Percentiles rank a stretch among this genome's conserved stretches.
Evolutionary conservation across 352 stramenopile species (phyloP).

Genomic region (Globisporangium cederbergense): DNA sequence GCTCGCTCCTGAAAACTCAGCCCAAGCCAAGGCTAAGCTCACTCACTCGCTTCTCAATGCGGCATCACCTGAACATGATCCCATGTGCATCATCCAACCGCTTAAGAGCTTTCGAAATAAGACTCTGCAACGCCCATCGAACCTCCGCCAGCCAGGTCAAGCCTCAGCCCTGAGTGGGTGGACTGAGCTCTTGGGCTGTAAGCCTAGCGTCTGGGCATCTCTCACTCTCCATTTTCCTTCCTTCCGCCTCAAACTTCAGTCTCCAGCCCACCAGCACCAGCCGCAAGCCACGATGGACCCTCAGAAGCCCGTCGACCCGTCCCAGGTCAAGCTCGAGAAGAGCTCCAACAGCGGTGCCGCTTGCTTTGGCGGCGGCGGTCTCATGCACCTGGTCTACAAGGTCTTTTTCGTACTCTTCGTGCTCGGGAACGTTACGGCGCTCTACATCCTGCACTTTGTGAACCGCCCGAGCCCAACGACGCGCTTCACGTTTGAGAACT

Average conservation of each 20-base stretch:
- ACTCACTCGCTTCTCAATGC: not conserved
- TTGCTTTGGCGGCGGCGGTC: slow-evolving; percentile 8
- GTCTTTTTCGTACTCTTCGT: slow-evolving; percentile 49
- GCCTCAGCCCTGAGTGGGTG: not conserved
- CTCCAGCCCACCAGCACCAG: slow-evolving; percentile 1
- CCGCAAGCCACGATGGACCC: slow-evolving; percentile 22
- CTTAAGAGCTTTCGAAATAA: not conserved
- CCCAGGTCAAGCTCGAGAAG: slow-evolving; percentile 45
- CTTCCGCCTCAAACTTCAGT: slow-evolving; percentile 4
- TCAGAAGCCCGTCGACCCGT: slow-evolving; percentile 36
- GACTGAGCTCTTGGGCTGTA: no score
- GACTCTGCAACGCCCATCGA: not conserved
- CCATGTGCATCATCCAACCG: not conserved
- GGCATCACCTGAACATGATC: not conserved
- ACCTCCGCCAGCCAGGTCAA: not conserved
- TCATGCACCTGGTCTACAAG: slow-evolving; percentile 24
- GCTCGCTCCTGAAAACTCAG: not conserved
- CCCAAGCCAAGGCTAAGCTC: not conserved
- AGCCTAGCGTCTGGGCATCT: not conserved
- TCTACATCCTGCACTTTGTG: slow-evolving; percentile 68
- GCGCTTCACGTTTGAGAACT: slow-evolving; percentile 35
- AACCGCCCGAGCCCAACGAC: slow-evolving; percentile 39
- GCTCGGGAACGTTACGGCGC: slow-evolving; percentile 49
- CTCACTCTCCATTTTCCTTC: slow-evolving; percentile 5
- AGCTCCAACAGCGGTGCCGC: not conserved